Evolutionary conservation across 225 moss, liverwort and hornwort genomes (phyloP).

Genomic region (Physcomitrellopsis africana): DNA sequence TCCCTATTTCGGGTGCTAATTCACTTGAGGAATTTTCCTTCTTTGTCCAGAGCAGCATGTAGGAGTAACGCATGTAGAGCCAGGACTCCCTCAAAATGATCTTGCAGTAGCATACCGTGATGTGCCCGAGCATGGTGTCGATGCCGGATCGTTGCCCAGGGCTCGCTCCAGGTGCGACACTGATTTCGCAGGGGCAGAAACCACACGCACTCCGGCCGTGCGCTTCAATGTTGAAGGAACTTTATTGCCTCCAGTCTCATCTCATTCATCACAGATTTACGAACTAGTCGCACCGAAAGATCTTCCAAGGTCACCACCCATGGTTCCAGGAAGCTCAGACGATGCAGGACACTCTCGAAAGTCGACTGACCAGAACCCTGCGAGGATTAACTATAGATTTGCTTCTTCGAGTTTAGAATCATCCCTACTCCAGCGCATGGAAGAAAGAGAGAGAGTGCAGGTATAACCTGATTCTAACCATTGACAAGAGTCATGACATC

Average conservation of each 20-base stretch:
- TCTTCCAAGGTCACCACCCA: slow-evolving; percentile 6
- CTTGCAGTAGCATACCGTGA: not conserved
- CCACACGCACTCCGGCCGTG: not conserved
- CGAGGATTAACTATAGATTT: slow-evolving; percentile 31
- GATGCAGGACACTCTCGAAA: slow-evolving; percentile 4
- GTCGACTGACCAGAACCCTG: not conserved
- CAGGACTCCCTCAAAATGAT: slow-evolving; percentile 10
- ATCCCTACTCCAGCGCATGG: slow-evolving; percentile 34
- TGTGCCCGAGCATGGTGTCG: slow-evolving; percentile 9
- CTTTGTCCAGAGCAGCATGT: slow-evolving; percentile 16
- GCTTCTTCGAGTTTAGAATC: slow-evolving; percentile 36
- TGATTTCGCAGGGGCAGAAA: slow-evolving; percentile 19
- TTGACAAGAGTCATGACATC: too few relatives aligned
- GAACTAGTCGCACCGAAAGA: not conserved
- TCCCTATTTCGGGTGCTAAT: not conserved
- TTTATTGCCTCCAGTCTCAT: too few relatives aligned
- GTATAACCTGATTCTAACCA: slow-evolving; percentile 15
- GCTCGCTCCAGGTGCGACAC: slow-evolving; percentile 1
- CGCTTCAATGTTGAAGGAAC: not conserved
- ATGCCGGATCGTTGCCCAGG: slow-evolving; percentile 1
- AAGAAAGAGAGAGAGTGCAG: slow-evolving; percentile 34
- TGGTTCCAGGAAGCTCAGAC: slow-evolving; percentile 21
- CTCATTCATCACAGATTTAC: not conserved
- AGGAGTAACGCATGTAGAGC: not conserved
- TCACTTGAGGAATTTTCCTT: not conserved